Evolutionary conservation across 176 grass and related monocot species (phyloP), one percentile per base, ranked within the genome.

Genomic region (Avena eriantha): DNA sequence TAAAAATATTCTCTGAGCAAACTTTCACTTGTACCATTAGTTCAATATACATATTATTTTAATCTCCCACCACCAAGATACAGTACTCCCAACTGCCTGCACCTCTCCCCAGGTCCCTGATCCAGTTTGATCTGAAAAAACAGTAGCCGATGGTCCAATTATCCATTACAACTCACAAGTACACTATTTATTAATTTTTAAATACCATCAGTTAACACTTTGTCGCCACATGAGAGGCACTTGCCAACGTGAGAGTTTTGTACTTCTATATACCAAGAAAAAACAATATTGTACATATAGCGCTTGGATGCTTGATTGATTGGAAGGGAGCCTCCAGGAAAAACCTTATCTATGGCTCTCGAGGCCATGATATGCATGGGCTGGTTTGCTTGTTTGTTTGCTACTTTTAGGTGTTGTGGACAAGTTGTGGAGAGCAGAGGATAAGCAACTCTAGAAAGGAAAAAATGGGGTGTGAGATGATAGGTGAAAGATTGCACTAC

Each of bases 401-500:
- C 9, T 90, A 26, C 75, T 59, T 80, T 75, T 59, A 23, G 85
- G 57, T 48, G 74, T 5, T 26, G 10, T 79, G 35, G 74, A 66
- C 55, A 4, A 72, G 7, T n/a, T 47, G 66, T 53, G 31, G 56
- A 69, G 7, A 18, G 15, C 11, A 75, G 81, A 12, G 80, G 73
- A 83, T 87, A 54, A 67, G 29, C 58, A 67, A 9, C 46, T 65
- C 18, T 79, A 73, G 5, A 72, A 49, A 73, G 77, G 34, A 7
- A 60, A 26, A 17, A 18, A 3, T 54, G 45, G 14, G 57, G 76
- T 58, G 43, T 29, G 78, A 53, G 63, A 63, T 77, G 63, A 78
- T 78, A 78, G 79, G 73, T 86, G 88, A 63, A 90, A 61, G 63
- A 82, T 86, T 90, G 88, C 51, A 54, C 70, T 61, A 82, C 10